Conservation (phyloP, 129 eudicot genomes). For the Flaveria sonorensis region DNA sequence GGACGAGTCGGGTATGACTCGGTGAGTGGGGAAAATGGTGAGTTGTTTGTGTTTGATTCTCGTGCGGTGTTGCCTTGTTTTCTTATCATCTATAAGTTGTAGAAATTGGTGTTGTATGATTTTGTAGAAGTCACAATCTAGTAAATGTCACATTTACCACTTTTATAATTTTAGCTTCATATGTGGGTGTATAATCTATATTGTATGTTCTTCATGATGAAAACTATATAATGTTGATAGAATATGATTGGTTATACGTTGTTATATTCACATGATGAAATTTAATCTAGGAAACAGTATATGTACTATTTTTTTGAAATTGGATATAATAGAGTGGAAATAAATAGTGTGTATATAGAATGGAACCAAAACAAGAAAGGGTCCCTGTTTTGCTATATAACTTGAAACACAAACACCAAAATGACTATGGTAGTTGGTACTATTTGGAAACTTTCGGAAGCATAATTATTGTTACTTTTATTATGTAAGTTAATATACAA, state of each 20-base stretch:
- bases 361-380: slow-evolving; percentile 12
- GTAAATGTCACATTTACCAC: slow-evolving; percentile 14
- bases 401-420: slow-evolving; percentile 18
- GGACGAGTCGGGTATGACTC: slow-evolving; percentile 79
- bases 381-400: slow-evolving; percentile 22
- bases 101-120: slow-evolving; percentile 42
- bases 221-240: background rate
- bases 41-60: slow-evolving; percentile 82
- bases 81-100: slow-evolving; percentile 81
- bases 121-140: slow-evolving; percentile 26
- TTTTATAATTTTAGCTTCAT: background rate
- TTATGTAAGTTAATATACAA: no score
- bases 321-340: no score
- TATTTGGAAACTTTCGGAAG: background rate
- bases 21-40: slow-evolving; percentile 74
- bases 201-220: no score
- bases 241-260: background rate
- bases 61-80: slow-evolving; percentile 96
- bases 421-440: slow-evolving; percentile 20
- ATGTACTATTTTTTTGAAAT: no score
- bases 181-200: no score
- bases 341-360: background rate
- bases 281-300: background rate
- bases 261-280: background rate
- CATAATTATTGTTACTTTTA: background rate